phyloP scores from a whole-genome alignment of 164 flowering plant genomes.

The Aristolochia californica region DNA sequence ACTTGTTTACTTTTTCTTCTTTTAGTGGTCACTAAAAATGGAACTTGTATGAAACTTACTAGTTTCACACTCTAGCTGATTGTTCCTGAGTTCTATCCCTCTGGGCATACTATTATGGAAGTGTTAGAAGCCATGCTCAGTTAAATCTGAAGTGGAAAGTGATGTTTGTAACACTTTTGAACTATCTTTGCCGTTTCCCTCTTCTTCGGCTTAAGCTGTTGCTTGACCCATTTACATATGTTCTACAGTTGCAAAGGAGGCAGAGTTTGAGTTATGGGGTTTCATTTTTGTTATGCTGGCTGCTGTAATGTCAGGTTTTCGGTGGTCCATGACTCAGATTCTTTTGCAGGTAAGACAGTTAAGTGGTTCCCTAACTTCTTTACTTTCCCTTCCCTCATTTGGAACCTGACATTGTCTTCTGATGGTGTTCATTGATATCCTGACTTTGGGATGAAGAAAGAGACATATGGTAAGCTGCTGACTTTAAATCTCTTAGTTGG shows the following conservation, averaged over 20 bases:
- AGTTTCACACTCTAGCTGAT: too few species aligned
- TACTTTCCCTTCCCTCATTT: constrained; percentile 9
- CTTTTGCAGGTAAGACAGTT: constrained; percentile 71
- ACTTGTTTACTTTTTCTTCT: neutral
- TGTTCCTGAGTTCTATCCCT: too few species aligned
- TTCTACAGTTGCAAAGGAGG: constrained; percentile 81
- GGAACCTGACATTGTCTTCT: constrained; percentile 22
- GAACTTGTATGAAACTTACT: too few species aligned
- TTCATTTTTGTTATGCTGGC: constrained; percentile 95
- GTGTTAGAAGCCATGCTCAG: neutral
- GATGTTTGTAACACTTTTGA: too few species aligned
- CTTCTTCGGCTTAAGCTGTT: neutral
- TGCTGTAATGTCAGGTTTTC: constrained; percentile 98
- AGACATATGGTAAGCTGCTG: constrained; percentile 66
- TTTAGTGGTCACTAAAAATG: neutral
- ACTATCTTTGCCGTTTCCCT: too few species aligned
- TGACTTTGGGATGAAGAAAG: constrained; percentile 53
- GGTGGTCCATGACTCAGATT: constrained; percentile 98
- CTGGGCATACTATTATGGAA: neutral
- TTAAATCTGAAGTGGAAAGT: too few species aligned
- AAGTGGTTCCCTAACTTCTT: neutral
- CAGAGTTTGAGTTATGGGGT: constrained; percentile 95
- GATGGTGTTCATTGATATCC: constrained; percentile 18
- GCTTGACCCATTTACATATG: constrained; percentile 1
- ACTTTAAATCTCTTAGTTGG: neutral